These are phyloP conservation scores for Beauveria australis DNA, from an alignment of 2,329 filamentous ascomycete genomes.

Conservation along the genomic window DNA sequence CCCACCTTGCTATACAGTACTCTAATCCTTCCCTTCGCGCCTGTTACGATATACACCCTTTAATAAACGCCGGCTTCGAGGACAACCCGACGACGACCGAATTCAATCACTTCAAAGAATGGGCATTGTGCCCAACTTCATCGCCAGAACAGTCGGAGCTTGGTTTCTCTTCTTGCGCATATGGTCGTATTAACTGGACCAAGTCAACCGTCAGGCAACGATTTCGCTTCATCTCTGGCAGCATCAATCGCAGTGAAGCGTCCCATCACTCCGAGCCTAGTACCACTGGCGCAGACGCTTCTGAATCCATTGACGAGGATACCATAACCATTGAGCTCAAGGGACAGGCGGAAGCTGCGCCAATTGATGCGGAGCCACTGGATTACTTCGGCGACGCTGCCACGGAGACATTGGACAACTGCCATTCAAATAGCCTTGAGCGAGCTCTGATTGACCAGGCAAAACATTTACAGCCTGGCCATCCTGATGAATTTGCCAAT, in stretches of 20 bases:
- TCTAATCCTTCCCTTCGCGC: conserved; percentile 59
- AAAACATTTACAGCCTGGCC: conserved; percentile 16
- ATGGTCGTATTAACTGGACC: conserved; percentile 61
- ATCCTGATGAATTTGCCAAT: conserved; percentile 36
- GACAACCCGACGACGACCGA: conserved; percentile 35
- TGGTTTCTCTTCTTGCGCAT: conserved; percentile 46
- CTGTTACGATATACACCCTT: conserved; percentile 44
- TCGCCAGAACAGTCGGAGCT: conserved; percentile 45
- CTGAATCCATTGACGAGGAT: conserved; percentile 12
- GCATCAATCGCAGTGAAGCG: conserved; percentile 22
- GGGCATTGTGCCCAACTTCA: conserved; percentile 52
- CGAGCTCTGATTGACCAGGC: background rate
- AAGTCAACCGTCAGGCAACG: conserved; percentile 60
- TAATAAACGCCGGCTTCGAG: conserved; percentile 43
- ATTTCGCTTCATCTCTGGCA: conserved; percentile 60
- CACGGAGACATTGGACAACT: conserved; percentile 15
- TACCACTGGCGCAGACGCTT: conserved; percentile 16
- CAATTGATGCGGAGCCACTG: conserved; percentile 22
- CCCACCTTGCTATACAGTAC: conserved; percentile 55
- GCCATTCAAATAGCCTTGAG: conserved; percentile 6
- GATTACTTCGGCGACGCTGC: conserved; percentile 37
- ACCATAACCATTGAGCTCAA: background rate
- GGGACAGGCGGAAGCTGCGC: conserved; percentile 10
- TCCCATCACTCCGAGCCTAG: conserved; percentile 30
- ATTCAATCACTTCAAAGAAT: conserved; percentile 59